phyloP scores from a whole-genome alignment of 306 rosid species.

The Cucumis melo region DNA sequence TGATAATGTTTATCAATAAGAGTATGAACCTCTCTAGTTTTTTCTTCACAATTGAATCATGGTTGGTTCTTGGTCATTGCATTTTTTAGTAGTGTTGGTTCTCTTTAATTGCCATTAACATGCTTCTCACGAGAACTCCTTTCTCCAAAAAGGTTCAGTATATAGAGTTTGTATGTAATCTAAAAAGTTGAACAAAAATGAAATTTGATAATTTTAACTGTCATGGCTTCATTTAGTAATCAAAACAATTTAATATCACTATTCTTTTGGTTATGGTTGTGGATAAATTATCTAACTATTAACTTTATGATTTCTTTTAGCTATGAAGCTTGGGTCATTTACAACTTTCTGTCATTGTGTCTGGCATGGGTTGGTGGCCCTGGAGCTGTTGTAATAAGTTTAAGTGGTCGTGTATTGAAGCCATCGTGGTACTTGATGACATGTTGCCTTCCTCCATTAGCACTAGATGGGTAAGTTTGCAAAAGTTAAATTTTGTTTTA shows the following conservation, averaged over 20 bases:
- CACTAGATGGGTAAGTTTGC: conserved; percentile 72
- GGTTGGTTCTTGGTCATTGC: background rate
- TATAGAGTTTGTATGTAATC: background rate
- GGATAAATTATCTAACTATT: background rate
- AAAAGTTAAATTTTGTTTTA: background rate
- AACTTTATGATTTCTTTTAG: conserved; percentile 30
- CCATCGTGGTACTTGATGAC: conserved; percentile 83
- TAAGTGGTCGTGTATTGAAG: conserved; percentile 76
- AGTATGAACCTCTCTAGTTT: background rate
- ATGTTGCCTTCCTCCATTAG: conserved; percentile 81
- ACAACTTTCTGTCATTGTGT: conserved; percentile 78
- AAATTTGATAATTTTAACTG: background rate
- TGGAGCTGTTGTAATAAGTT: conserved; percentile 89
- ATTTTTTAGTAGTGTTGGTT: background rate
- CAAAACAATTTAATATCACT: background rate
- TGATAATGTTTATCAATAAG: background rate
- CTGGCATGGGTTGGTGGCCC: conserved; percentile 99
- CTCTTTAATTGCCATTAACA: background rate
- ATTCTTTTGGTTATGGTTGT: background rate
- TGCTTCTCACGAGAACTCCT: background rate
- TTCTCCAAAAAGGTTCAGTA: background rate
- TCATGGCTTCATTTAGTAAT: background rate
- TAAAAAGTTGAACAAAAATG: background rate
- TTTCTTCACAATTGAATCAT: background rate
- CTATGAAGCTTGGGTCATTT: conserved; percentile 97